Conservation (phyloP, 768 basidiomycete genomes). For the Sarcomyxa edulis region DNA sequence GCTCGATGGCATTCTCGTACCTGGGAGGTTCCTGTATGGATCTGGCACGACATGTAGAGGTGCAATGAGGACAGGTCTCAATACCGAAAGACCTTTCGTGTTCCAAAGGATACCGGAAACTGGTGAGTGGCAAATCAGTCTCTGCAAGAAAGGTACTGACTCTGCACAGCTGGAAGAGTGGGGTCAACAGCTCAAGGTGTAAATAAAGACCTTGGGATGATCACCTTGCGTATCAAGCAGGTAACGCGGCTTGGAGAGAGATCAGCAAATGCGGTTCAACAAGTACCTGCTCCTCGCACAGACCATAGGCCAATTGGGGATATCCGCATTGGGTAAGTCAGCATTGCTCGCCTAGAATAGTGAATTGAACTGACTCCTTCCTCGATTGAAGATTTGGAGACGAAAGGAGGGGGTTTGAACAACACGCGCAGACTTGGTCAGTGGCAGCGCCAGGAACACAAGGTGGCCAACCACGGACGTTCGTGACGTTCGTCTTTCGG, state of each 20-base stretch:
- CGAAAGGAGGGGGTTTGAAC: constrained; percentile 30
- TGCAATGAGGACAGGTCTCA: constrained; percentile 44
- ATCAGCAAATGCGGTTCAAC: constrained; percentile 37
- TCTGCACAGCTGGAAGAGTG: too few relatives aligned
- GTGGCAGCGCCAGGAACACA: constrained; percentile 32
- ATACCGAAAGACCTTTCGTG: constrained; percentile 54
- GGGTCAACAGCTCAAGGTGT: neutral
- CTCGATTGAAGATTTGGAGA: constrained; percentile 40
- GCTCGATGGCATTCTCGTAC: constrained; percentile 59
- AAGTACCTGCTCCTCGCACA: constrained; percentile 25
- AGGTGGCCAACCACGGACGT: constrained; percentile 36
- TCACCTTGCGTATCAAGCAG: constrained; percentile 45
- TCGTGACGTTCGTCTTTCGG: constrained; percentile 63
- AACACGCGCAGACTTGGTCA: constrained; percentile 48
- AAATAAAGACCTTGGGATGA: constrained; percentile 48
- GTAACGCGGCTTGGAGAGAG: constrained; percentile 30
- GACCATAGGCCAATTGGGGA: constrained; percentile 37
- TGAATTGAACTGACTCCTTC: neutral
- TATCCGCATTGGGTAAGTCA: constrained; percentile 40
- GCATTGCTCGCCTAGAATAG: neutral
- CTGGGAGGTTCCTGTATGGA: constrained; percentile 60
- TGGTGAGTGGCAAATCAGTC: constrained; percentile 27
- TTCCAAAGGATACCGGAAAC: constrained; percentile 40
- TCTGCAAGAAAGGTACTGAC: too few relatives aligned
- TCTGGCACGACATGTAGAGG: constrained; percentile 46